Base-by-base conservation (phyloP, 2,329 filamentous ascomycete species). In the Cadophora sp. region DNA sequence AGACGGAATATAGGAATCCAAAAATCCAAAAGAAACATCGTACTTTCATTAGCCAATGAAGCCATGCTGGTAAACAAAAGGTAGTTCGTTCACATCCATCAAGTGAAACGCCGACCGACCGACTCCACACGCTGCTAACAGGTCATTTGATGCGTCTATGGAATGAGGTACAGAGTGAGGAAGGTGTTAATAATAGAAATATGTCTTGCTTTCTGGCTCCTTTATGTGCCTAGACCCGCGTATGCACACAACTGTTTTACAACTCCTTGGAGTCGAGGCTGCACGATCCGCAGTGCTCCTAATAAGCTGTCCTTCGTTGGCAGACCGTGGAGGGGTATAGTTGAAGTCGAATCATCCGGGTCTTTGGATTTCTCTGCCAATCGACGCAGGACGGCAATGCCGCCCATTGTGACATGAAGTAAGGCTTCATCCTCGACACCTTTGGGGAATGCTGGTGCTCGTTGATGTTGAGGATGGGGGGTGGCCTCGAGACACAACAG, bases 211-310 rank as follows among this genome's bases (percentile, higher is more conserved):
- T 34, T 40, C 29, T 24, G 53, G 40, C 40, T 24, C 62, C 34
- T 59, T 72, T 69, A 75, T 72, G 80, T 81, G 66, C 84, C 85
- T 68, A 89, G 77, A 56, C 81, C 83, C 55, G 87, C 86, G 80
- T 88, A 91, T 60, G 86, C 85, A 75, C 90, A 88, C 68, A 94
- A 79, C 74, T 93, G 88, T 75, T 88, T 88, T 69, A 94, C 80
- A 73, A 94, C 89, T 72, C 87, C 87, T 61, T 88, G 82, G 83
- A 87, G 88, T 73, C 88, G 86, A 1, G 83, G 81, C 46, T 85
- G 88, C 71, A 86, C 85, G 80, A 92, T 89, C 73, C 89, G 85
- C 74, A 94, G 80, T 22, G 89, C 88, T 19, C 87, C 86, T 50
- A 94, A 83, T 46, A 95, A 80, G 70, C 84, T 88, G 68, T 93